Percentiles rank a stretch among this genome's conserved stretches.
phyloP scores from a whole-genome alignment of 495 filamentous ascomycete genomes.

The Talaromyces ruber region DNA sequence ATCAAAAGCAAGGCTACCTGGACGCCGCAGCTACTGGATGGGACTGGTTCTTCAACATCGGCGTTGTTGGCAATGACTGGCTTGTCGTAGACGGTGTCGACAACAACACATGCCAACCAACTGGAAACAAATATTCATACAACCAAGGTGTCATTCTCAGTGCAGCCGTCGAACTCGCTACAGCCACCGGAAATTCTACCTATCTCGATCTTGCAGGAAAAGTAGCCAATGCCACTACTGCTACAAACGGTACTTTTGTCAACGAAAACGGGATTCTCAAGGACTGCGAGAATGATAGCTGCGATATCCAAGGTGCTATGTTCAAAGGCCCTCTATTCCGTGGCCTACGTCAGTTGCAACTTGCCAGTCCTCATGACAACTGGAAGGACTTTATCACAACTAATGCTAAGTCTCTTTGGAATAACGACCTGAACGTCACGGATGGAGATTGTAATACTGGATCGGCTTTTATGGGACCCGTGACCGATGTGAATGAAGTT shows the following conservation, averaged over 20 bases:
- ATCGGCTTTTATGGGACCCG: neutral
- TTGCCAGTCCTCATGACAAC: neutral
- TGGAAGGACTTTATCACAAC: neutral
- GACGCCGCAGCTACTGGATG: conserved; percentile 19
- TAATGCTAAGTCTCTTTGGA: neutral
- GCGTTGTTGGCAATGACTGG: conserved; percentile 53
- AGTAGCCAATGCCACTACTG: neutral
- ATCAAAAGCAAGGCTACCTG: conserved; percentile 32
- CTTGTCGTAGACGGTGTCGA: conserved; percentile 57
- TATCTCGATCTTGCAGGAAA: neutral
- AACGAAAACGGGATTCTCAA: neutral
- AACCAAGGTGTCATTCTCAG: conserved; percentile 67
- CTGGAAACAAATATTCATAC: conserved; percentile 53
- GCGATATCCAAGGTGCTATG: neutral
- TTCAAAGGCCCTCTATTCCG: neutral
- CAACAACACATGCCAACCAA: conserved; percentile 39
- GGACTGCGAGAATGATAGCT: neutral
- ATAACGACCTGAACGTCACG: neutral
- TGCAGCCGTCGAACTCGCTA: conserved; percentile 48
- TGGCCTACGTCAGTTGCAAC: neutral
- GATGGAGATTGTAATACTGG: neutral
- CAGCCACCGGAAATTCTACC: conserved; percentile 13
- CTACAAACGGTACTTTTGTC: neutral
- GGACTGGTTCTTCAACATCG: conserved; percentile 54
- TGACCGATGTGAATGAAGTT: neutral